A percentile compares a stretch with the other conserved stretches of the same genome.
Conservation (phyloP, 768 basidiomycete species). For the Lactarius pseudohatsudake region DNA sequence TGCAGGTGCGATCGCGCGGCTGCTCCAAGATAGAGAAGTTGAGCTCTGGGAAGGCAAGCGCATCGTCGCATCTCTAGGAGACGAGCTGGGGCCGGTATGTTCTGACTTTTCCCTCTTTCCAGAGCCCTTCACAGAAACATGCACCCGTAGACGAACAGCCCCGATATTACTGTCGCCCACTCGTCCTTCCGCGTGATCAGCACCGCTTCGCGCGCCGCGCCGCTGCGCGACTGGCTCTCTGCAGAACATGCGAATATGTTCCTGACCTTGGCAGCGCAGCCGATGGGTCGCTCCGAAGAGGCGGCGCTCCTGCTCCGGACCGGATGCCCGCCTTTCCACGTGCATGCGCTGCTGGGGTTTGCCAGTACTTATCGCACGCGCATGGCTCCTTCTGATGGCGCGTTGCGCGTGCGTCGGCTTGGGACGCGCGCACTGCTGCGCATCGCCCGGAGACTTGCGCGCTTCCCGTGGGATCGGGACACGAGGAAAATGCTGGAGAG, state of each 20-base stretch:
- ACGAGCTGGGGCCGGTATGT: constrained; percentile 43
- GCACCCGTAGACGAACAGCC: constrained; percentile 29
- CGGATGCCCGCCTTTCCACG: constrained; percentile 43
- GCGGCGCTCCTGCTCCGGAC: constrained; percentile 47
- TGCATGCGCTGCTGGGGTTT: constrained; percentile 49
- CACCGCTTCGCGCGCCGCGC: constrained; percentile 61
- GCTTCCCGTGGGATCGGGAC: constrained; percentile 47
- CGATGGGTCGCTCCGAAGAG: constrained; percentile 59
- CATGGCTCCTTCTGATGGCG: constrained; percentile 50
- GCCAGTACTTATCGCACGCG: constrained; percentile 58
- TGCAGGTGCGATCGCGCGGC: constrained; percentile 58
- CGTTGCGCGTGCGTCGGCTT: constrained; percentile 61
- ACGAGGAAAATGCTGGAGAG: constrained; percentile 48
- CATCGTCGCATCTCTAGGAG: constrained; percentile 49
- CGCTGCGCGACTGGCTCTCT: constrained; percentile 68
- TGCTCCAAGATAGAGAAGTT: constrained; percentile 60
- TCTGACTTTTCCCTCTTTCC: constrained; percentile 19
- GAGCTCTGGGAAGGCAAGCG: constrained; percentile 67
- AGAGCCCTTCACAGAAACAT: constrained; percentile 12
- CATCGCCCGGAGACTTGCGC: constrained; percentile 50
- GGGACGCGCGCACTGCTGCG: constrained; percentile 60
- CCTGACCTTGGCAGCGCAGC: constrained; percentile 58
- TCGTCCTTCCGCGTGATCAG: constrained; percentile 60
- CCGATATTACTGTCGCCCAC: constrained; percentile 51
- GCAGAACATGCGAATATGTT: constrained; percentile 73